phyloP scores from a whole-genome alignment of 192 early-diverging fungal species.

The Coemansia sp. region DNA sequence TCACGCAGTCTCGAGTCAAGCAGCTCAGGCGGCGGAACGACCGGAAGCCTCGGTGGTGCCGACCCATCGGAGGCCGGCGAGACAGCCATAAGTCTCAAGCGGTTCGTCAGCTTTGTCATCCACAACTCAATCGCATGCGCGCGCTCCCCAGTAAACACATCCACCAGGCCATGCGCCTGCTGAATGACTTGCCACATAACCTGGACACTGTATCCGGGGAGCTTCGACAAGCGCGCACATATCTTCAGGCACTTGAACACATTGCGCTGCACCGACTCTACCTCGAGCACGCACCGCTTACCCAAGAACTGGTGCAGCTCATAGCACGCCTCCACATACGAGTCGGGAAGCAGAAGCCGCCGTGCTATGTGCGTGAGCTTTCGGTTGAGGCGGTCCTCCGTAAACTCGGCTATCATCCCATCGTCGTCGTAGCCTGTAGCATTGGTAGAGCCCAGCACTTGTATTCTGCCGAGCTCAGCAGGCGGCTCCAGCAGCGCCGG shows the following conservation, averaged over 20 bases:
- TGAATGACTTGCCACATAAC: constrained; percentile 52
- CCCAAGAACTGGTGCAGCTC: constrained; percentile 43
- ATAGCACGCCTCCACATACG: constrained; percentile 46
- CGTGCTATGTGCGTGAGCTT: constrained; percentile 33
- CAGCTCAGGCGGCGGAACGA: constrained; percentile 39
- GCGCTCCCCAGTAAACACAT: constrained; percentile 31
- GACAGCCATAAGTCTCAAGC: constrained; percentile 48
- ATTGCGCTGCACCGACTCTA: constrained; percentile 44
- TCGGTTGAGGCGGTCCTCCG: constrained; percentile 46
- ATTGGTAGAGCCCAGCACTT: neutral
- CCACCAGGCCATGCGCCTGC: constrained; percentile 26
- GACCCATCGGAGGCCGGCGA: constrained; percentile 47
- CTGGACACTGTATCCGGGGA: constrained; percentile 49
- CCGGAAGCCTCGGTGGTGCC: constrained; percentile 41
- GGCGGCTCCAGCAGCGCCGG: constrained; percentile 42
- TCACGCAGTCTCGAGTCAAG: constrained; percentile 27
- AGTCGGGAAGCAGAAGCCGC: constrained; percentile 41
- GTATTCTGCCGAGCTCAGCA: constrained; percentile 9
- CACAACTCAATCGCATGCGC: constrained; percentile 33
- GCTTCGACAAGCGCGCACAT: constrained; percentile 49
- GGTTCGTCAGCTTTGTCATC: constrained; percentile 41
- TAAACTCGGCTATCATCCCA: constrained; percentile 40
- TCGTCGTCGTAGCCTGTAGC: constrained; percentile 21
- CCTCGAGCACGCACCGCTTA: constrained; percentile 3
- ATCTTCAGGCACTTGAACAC: constrained; percentile 53